Evolutionary conservation across 2,329 filamentous ascomycete species (phyloP), one percentile per base, ranked within the genome.

Genomic region (Trichothecium roseum): DNA sequence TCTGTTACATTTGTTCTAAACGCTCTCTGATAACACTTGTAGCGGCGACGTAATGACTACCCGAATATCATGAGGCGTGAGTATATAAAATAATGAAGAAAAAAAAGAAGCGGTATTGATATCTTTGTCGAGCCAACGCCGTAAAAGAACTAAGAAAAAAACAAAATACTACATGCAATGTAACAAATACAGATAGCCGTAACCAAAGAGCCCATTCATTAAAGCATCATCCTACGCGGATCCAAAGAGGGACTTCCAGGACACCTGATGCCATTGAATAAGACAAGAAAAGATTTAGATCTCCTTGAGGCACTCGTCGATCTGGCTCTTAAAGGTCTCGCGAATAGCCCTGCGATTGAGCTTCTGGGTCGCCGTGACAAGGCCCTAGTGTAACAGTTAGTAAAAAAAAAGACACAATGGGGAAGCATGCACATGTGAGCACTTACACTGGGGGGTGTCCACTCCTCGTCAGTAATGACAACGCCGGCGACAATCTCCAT

Each of bases 371-470:
- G 70, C 72, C 22, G 73, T 77, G 20, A 75, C 71, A 18, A 76
- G 59, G 3, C 71, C 71, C 72, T 76, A 38, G n/a, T 32, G 18
- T 12, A 22, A 34, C 4, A 8, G 14, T 35, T 30, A 35, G 35
- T 29, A 28, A 18, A 22, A 16, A 5, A 13, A 6, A 29, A 10
- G 20, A 29, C 13, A 13, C 13, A 29, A 27, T 8, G 28, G 28
- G 15, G n/a, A 16, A 32, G 13, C n/a, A 15, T 26, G 24, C 18
- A 33, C 17, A 16, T 5, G 18, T 16, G 16, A 32, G 30, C 39
- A 72, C 83, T 78, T 66, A 89, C 84, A 53, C 79, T 91, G 40
- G 78, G 72, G 36, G 86, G 83, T 37, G 81, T 89, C 86, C 86
- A 94, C 58, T 93, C 86, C 53, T 89, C 85, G 44, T 89, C 83